phyloP scores from a whole-genome alignment of 78 protist genomes.

The Salpingoeca rosetta region DNA sequence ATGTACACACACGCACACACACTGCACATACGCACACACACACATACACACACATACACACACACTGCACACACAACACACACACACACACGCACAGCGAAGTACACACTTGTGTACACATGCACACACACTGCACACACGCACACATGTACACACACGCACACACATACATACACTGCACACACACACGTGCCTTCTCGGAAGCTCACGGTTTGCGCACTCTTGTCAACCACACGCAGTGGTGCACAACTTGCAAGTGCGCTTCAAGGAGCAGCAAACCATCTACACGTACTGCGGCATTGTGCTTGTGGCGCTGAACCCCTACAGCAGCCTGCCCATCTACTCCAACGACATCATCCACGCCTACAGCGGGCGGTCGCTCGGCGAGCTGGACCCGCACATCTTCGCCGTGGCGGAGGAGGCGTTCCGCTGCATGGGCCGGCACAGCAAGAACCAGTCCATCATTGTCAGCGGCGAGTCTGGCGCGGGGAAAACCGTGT shows the following conservation, averaged over 20 bases:
- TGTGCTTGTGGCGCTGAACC: slow-evolving; percentile 75
- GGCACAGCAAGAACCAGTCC: slow-evolving; percentile 12
- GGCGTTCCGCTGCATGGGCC: slow-evolving; percentile 58
- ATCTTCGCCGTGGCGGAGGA: slow-evolving; percentile 65
- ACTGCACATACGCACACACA: too few species aligned
- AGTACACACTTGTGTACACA: too few species aligned
- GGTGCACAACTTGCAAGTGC: not conserved
- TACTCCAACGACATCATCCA: slow-evolving; percentile 15
- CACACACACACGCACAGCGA: too few species aligned
- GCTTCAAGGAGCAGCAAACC: not conserved
- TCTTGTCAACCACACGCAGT: not conserved
- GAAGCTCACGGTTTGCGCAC: too few species aligned
- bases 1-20: too few species aligned
- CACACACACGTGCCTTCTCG: too few species aligned
- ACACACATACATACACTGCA: too few species aligned
- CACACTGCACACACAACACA: too few species aligned
- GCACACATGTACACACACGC: too few species aligned
- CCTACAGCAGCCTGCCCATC: slow-evolving; percentile 53
- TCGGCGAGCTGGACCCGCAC: slow-evolving; percentile 48
- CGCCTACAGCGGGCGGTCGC: not conserved
- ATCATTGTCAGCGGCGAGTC: slow-evolving; percentile 45
- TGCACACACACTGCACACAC: too few species aligned
- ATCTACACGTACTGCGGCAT: slow-evolving; percentile 11
- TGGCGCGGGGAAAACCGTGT: slow-evolving; percentile 57
- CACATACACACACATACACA: too few species aligned